Conservation (phyloP, 306 rosid species). For the Quercus bicolor region DNA sequence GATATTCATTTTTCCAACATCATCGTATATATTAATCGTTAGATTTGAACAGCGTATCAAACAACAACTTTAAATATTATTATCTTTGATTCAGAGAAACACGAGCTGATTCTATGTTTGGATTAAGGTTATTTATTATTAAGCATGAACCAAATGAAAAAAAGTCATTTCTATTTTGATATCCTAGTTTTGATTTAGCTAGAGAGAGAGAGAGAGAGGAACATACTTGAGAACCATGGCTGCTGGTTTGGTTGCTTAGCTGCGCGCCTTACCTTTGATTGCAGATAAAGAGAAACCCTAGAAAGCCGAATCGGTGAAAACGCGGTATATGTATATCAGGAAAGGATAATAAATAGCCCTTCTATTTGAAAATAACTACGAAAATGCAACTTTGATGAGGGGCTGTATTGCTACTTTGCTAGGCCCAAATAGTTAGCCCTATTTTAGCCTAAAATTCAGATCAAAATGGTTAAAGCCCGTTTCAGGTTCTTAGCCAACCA, state of each 20-base stretch:
- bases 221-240: constrained; percentile 84
- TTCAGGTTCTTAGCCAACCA: background rate
- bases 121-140: background rate
- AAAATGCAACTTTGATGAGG: constrained; percentile 13
- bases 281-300: constrained; percentile 45
- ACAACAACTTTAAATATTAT: background rate
- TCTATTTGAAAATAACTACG: background rate
- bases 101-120: background rate
- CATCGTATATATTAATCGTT: background rate
- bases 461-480: too few species aligned
- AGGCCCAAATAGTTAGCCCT: background rate
- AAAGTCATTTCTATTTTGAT: too few species aligned
- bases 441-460: too few species aligned
- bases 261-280: background rate
- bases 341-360: constrained; percentile 12
- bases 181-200: too few species aligned
- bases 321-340: constrained; percentile 18
- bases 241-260: constrained; percentile 19
- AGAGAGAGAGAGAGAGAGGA: background rate
- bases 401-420: background rate
- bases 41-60: background rate
- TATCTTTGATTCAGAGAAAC: too few species aligned
- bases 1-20: constrained; percentile 6
- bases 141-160: background rate
- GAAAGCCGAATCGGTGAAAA: background rate